phyloP scores from a whole-genome alignment of 192 early-diverging fungal genomes.

The Coemansia sp. region DNA sequence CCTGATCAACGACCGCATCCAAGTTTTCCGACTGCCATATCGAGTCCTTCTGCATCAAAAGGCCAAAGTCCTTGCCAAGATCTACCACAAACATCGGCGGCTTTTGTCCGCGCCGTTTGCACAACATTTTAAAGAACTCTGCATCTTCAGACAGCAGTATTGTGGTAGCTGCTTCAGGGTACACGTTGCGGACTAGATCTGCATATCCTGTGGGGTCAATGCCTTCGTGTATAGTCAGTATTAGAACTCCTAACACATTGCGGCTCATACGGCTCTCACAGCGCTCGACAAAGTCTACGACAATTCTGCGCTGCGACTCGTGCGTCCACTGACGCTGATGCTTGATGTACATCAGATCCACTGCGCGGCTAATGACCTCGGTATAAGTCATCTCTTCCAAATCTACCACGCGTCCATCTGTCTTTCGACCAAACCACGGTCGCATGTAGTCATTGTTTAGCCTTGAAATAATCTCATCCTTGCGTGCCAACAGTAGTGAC shows the following conservation, averaged over 20 bases:
- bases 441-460: conserved; percentile 71
- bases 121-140: conserved; percentile 30
- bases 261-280: conserved; percentile 63
- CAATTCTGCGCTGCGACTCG: conserved; percentile 64
- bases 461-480: conserved; percentile 80
- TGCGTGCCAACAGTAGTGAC: conserved; percentile 61
- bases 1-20: conserved; percentile 78
- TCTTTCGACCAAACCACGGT: conserved; percentile 92
- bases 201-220: conserved; percentile 27
- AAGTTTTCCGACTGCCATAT: conserved; percentile 89
- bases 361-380: conserved; percentile 79
- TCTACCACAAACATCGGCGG: conserved; percentile 88
- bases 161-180: conserved; percentile 12
- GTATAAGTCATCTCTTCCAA: conserved; percentile 93
- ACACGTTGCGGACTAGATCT: background rate
- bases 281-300: conserved; percentile 63
- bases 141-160: conserved; percentile 33
- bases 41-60: conserved; percentile 88
- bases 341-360: conserved; percentile 79
- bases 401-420: conserved; percentile 70
- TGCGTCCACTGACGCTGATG: conserved; percentile 84
- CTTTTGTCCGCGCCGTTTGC: conserved; percentile 72
- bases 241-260: background rate
- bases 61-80: conserved; percentile 84
- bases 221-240: background rate